Base-by-base conservation (phyloP, 78 protist species). In the Tieghemostelium lacteum region DNA sequence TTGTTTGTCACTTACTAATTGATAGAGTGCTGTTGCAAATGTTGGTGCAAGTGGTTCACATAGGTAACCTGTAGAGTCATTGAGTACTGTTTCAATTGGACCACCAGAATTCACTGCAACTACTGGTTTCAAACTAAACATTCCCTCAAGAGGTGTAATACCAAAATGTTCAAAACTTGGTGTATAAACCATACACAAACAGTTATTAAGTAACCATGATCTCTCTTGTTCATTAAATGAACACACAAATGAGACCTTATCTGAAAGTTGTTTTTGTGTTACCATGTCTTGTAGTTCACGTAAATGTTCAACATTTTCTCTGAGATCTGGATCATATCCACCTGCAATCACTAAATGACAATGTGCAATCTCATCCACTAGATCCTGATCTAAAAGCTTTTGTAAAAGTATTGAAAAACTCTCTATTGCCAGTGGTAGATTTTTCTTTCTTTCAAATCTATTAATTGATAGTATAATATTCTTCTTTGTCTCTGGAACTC, bases 151-250 rank as follows among this genome's bases (percentile, higher is more conserved):
- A 10, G 99, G 99, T 4, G 97, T 98, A 61, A 99, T 99, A 34
- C 99, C 99, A 76, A 99, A 99, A 78, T 99, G 99, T 75, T 99
- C 99, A 42, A 29, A 42, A 7, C 87, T 26, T 0, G 99, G 99
- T 20, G 99, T 98, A 92, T 98, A 99, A 33, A 98, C 73, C 29
- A 98, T 77, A 49, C 95, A 80, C 29, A 17, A 36, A 61, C 80
- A 45, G 62, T 85, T 40, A 22, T 60, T 61, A 20, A 95, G 85
- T 20, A 94, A 42, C 91, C 91, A 83, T 58, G 63, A 50, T 39
- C 66, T 69, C 33, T 83, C 73, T n/a, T 69, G 78, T 10, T 83
- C 91, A 12, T 83, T 83, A 50, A 86, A 58, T 37, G 93, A 66
- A 55, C 75, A 58, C 8, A 86, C 70, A 50, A 83, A 83, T 8